Conservation (phyloP, 1,284 basidiomycete species). For the Athelia sp. region DNA sequence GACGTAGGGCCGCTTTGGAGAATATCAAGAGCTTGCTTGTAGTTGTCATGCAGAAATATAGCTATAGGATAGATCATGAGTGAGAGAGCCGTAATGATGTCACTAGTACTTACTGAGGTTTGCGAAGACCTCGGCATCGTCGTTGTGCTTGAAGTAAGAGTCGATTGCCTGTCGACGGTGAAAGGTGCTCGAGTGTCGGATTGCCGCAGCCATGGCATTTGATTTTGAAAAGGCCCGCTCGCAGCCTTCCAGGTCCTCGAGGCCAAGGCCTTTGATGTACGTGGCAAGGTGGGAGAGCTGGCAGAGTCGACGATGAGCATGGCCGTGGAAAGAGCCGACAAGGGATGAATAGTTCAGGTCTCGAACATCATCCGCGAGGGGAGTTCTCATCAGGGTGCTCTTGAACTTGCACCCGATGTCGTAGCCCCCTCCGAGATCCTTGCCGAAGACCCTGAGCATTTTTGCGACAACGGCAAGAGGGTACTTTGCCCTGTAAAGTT, state of each 20-base stretch:
- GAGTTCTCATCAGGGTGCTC: constrained; percentile 8
- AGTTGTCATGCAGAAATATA: constrained; percentile 6
- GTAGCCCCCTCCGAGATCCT: constrained; percentile 1
- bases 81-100: neutral
- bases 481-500: constrained; percentile 6
- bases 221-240: constrained; percentile 13
- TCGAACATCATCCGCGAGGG: constrained; percentile 6
- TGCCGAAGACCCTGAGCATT: constrained; percentile 1
- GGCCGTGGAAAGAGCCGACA: constrained; percentile 10
- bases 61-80: neutral
- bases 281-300: constrained; percentile 7
- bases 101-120: constrained; percentile 7
- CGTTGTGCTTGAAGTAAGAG: constrained; percentile 9
- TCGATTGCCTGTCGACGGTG: constrained; percentile 14
- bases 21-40: constrained; percentile 9
- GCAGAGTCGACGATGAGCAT: constrained; percentile 9
- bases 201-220: constrained; percentile 9
- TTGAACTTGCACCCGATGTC: constrained; percentile 13
- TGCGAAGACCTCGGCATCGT: constrained; percentile 14
- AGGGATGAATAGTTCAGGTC: neutral
- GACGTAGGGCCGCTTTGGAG: neutral
- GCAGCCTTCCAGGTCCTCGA: constrained; percentile 11
- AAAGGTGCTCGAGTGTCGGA: constrained; percentile 7
- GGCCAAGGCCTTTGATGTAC: constrained; percentile 8
- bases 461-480: constrained; percentile 3